phyloP scores from a whole-genome alignment of 148 eudicot species.

The Spergularia marina region DNA sequence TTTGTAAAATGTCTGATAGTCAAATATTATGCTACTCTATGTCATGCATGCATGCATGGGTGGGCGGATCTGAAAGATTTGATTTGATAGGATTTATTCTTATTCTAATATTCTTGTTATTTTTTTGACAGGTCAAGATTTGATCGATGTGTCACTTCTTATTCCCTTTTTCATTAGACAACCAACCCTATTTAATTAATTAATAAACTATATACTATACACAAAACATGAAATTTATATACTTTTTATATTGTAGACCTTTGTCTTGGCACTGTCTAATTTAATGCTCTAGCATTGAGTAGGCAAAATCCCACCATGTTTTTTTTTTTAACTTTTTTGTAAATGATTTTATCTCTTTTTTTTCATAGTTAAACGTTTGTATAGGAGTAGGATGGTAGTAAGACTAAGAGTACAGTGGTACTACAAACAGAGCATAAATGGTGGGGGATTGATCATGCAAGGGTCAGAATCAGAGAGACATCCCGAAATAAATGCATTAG shows the following conservation, averaged over 20 bases:
- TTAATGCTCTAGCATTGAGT: constrained; percentile 33
- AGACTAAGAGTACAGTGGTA: constrained; percentile 1
- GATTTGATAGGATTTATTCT: constrained; percentile 31
- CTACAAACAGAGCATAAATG: constrained; percentile 20
- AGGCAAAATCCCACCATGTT: constrained; percentile 28
- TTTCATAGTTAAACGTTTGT: not conserved
- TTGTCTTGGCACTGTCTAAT: constrained; percentile 35
- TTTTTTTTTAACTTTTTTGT: not conserved
- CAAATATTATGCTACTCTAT: not conserved
- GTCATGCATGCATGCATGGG: constrained; percentile 5
- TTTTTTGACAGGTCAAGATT: constrained; percentile 28
- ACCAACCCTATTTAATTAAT: not conserved
- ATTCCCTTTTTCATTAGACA: constrained; percentile 19
- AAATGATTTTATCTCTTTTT: not conserved
- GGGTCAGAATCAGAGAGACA: constrained; percentile 33
- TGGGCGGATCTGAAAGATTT: constrained; percentile 21
- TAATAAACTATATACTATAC: not conserved
- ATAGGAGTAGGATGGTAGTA: constrained; percentile 14
- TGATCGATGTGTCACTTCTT: constrained; percentile 32
- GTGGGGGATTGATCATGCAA: constrained; percentile 33
- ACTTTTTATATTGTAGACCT: constrained; percentile 3
- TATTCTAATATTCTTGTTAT: constrained; percentile 21
- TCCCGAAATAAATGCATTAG: constrained; percentile 33
- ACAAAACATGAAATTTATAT: not conserved
- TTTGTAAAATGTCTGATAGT: not conserved